Conservation (phyloP, 2,329 filamentous ascomycete species). For the Oidium heveae region DNA sequence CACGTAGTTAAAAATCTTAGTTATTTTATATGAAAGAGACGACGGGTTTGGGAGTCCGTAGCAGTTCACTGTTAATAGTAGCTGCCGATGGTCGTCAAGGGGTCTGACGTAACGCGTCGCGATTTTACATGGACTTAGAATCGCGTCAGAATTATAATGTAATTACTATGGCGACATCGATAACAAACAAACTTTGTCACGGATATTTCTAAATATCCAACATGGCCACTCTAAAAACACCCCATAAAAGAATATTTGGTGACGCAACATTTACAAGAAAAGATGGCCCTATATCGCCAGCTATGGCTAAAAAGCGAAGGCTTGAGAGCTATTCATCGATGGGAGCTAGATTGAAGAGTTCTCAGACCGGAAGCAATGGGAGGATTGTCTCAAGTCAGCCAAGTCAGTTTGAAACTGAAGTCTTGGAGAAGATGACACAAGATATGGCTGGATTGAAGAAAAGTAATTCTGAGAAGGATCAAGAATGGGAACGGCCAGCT, state of each 20-base stretch:
- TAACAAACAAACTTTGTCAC: too few relatives aligned
- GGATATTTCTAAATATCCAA: too few relatives aligned
- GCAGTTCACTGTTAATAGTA: too few relatives aligned
- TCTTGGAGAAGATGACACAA: slow-evolving; percentile 86
- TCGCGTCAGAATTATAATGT: too few relatives aligned
- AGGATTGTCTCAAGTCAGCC: slow-evolving; percentile 48
- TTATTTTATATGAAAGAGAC: too few relatives aligned
- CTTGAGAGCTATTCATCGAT: slow-evolving; percentile 37
- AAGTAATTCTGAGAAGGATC: slow-evolving; percentile 76
- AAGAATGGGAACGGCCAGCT: slow-evolving; percentile 56
- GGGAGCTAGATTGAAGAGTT: slow-evolving; percentile 32
- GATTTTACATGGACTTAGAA: too few relatives aligned
- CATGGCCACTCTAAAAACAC: slow-evolving; percentile 18
- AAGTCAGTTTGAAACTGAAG: slow-evolving; percentile 78
- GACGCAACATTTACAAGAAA: slow-evolving; percentile 39
- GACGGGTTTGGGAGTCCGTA: too few relatives aligned
- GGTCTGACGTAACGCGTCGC: too few relatives aligned
- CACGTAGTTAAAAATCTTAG: too few relatives aligned
- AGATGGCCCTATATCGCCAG: slow-evolving; percentile 31
- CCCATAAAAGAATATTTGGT: slow-evolving; percentile 49
- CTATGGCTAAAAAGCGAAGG: slow-evolving; percentile 50
- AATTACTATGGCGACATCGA: too few relatives aligned
- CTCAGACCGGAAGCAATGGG: slow-evolving; percentile 33
- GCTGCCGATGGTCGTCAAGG: too few relatives aligned
- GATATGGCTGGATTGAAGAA: slow-evolving; percentile 69